phyloP scores from a whole-genome alignment of 257 asterid genomes.

The Penstemon barbatus region DNA sequence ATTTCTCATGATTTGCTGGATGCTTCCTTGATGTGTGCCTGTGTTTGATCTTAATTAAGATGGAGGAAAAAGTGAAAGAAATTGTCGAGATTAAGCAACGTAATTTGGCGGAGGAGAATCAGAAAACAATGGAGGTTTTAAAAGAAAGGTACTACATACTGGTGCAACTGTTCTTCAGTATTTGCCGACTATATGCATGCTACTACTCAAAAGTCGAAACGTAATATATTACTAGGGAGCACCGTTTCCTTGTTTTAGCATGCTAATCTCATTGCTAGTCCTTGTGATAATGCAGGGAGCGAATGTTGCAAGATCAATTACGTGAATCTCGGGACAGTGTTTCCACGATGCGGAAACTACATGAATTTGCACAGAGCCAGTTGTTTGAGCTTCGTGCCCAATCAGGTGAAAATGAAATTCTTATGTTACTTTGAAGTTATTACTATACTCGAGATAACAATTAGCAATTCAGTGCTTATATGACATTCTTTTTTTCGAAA shows the following conservation, averaged over 20 bases:
- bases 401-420: slow-evolving; percentile 62
- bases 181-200: neutral
- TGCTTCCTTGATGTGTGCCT: slow-evolving; percentile 22
- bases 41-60: slow-evolving; percentile 46
- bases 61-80: slow-evolving; percentile 99
- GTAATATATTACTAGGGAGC: slow-evolving; percentile 5
- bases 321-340: slow-evolving; percentile 97
- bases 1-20: slow-evolving; percentile 17
- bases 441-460: slow-evolving; percentile 11
- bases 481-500: neutral
- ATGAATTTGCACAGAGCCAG: slow-evolving; percentile 98
- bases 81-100: slow-evolving; percentile 97
- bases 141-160: slow-evolving; percentile 74
- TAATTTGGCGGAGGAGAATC: slow-evolving; percentile 97
- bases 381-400: slow-evolving; percentile 96
- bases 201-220: neutral
- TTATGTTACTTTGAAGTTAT: slow-evolving; percentile 10
- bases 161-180: slow-evolving; percentile 10
- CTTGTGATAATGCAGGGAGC: slow-evolving; percentile 65
- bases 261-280: slow-evolving; percentile 22
- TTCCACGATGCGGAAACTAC: slow-evolving; percentile 91
- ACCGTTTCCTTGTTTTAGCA: slow-evolving; percentile 19
- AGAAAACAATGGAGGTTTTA: slow-evolving; percentile 87
- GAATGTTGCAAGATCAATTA: slow-evolving; percentile 87
- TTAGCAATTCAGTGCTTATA: slow-evolving; percentile 13